These are phyloP conservation scores for Cladophialophora immunda DNA, from an alignment of 2,329 filamentous ascomycete genomes.

Conservation along the genomic window DNA sequence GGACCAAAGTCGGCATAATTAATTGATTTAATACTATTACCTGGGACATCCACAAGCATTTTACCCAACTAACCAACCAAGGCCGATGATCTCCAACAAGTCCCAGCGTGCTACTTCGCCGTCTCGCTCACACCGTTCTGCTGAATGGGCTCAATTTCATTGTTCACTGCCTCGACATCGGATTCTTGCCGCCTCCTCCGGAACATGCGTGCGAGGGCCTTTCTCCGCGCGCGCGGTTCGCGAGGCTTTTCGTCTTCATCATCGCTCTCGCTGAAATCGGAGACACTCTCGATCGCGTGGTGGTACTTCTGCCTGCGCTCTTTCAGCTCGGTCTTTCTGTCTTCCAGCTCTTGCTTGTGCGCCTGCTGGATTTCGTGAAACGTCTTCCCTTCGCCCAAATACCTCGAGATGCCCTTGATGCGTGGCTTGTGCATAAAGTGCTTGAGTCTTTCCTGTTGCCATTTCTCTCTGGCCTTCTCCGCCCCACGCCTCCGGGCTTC, in stretches of 20 bases:
- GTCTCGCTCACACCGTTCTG: conserved; percentile 17
- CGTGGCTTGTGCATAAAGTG: conserved; percentile 1
- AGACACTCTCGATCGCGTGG: not conserved
- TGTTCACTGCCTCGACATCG: not conserved
- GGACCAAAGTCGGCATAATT: too few relatives aligned
- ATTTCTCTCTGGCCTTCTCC: not conserved
- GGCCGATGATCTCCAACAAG: too few relatives aligned
- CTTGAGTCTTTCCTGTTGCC: not conserved
- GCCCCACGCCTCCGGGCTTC: not conserved
- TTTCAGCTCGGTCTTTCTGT: not conserved
- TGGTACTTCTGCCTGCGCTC: conserved; percentile 1
- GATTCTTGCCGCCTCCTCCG: not conserved
- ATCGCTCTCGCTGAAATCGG: not conserved
- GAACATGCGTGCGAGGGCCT: not conserved
- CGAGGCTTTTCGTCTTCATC: not conserved
- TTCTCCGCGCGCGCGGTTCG: not conserved
- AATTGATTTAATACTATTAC: too few relatives aligned
- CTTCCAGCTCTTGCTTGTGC: not conserved
- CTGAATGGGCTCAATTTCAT: conserved; percentile 28
- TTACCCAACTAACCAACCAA: too few relatives aligned
- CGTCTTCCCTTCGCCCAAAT: not conserved
- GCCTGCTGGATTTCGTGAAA: not conserved
- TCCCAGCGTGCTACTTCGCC: too few relatives aligned
- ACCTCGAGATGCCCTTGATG: not conserved
- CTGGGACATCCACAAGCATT: too few relatives aligned